Conservation (phyloP, 768 basidiomycete species). For the Hypsizygus marmoreus region DNA sequence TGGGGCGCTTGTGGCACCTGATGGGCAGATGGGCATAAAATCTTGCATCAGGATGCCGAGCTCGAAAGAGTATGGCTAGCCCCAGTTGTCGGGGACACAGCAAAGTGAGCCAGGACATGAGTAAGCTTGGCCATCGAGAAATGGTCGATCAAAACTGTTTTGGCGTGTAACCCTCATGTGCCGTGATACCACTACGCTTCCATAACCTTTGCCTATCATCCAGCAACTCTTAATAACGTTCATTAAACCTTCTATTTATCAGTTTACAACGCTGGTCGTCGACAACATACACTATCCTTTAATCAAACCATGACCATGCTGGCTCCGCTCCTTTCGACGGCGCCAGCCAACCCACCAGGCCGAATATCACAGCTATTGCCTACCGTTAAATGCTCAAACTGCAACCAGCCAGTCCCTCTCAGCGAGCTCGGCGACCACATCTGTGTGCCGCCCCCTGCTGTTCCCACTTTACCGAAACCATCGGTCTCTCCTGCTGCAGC, state of each 20-base stretch:
- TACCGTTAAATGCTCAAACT: conserved; percentile 83
- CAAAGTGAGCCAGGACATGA: too few species aligned
- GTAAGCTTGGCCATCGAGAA: too few species aligned
- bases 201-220: too few species aligned
- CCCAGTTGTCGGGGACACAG: too few species aligned
- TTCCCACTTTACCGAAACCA: conserved; percentile 42
- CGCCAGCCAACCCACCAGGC: conserved; percentile 29
- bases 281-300: conserved; percentile 16
- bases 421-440: conserved; percentile 76
- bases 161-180: too few species aligned
- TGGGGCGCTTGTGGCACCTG: too few species aligned
- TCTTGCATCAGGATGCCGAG: too few species aligned
- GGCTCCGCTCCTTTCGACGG: conserved; percentile 31
- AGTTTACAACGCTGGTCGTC: conserved; percentile 32
- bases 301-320: conserved; percentile 20
- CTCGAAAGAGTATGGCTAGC: too few species aligned
- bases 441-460: conserved; percentile 56
- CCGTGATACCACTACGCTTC: too few species aligned
- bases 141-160: too few species aligned
- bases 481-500: conserved; percentile 41
- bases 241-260: not conserved
- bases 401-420: conserved; percentile 69
- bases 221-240: too few species aligned
- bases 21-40: too few species aligned
- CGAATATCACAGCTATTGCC: conserved; percentile 80